These are phyloP conservation scores for Russula foetens DNA, from an alignment of 768 basidiomycete species.

Conservation along the genomic window DNA sequence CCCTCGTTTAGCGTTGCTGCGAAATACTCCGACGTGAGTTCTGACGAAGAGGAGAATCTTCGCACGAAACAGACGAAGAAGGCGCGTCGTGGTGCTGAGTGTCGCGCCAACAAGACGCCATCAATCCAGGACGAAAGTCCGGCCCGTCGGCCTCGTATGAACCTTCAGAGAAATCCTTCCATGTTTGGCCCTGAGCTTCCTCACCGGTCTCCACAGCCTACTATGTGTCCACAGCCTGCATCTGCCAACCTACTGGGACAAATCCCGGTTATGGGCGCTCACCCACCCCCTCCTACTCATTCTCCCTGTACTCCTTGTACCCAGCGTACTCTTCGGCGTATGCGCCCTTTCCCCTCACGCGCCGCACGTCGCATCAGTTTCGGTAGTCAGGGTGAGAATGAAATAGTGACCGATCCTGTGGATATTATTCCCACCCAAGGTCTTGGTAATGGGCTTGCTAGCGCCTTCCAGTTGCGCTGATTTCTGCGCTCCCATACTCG, in stretches of 20 bases:
- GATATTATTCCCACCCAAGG: slow-evolving; percentile 24
- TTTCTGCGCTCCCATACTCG: background rate
- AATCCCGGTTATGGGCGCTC: slow-evolving; percentile 33
- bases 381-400: slow-evolving; percentile 7
- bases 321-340: slow-evolving; percentile 24
- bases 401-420: slow-evolving; percentile 14
- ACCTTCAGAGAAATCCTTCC: slow-evolving; percentile 14
- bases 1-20: slow-evolving; percentile 16
- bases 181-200: slow-evolving; percentile 20
- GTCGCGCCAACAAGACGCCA: background rate
- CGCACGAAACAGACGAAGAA: slow-evolving; percentile 18
- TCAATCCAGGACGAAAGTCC: slow-evolving; percentile 4
- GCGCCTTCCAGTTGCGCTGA: slow-evolving; percentile 63
- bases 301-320: slow-evolving; percentile 56
- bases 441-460: slow-evolving; percentile 42
- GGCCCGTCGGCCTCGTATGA: slow-evolving; percentile 9
- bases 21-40: slow-evolving; percentile 7
- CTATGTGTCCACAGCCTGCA: background rate
- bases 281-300: slow-evolving; percentile 41
- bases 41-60: slow-evolving; percentile 15
- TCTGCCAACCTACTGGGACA: slow-evolving; percentile 20
- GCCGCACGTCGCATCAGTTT: slow-evolving; percentile 20
- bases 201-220: slow-evolving; percentile 1
- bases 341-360: slow-evolving; percentile 17
- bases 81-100: slow-evolving; percentile 9